Evolutionary conservation across 2,329 filamentous ascomycete genomes (phyloP).

Genomic region (Exophiala alcalophila): DNA sequence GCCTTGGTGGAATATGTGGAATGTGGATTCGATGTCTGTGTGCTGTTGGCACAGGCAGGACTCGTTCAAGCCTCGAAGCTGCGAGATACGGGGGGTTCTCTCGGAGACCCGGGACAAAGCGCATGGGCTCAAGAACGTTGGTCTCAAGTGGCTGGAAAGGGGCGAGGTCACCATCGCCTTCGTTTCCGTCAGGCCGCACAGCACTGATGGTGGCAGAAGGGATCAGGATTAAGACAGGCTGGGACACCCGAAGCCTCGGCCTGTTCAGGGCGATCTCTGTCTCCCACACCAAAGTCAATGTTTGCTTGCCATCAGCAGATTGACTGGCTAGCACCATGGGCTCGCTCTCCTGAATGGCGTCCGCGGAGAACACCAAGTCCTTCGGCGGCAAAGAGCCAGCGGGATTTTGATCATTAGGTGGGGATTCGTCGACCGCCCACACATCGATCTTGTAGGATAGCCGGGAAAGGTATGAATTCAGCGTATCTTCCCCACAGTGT

Average conservation of each 20-base stretch:
- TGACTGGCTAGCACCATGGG: constrained; percentile 46
- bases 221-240: constrained; percentile 54
- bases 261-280: constrained; percentile 43
- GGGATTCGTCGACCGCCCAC: constrained; percentile 38
- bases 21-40: constrained; percentile 54
- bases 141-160: constrained; percentile 55
- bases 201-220: constrained; percentile 42
- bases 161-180: constrained; percentile 52
- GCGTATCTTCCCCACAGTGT: constrained; percentile 46
- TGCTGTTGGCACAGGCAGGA: constrained; percentile 51
- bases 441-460: constrained; percentile 53
- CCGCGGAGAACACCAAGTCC: constrained; percentile 45
- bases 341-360: constrained; percentile 40
- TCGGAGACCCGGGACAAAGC: constrained; percentile 47
- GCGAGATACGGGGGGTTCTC: constrained; percentile 53
- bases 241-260: constrained; percentile 52
- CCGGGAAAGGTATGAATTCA: constrained; percentile 50
- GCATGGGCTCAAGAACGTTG: constrained; percentile 57
- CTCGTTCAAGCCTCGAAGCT: constrained; percentile 56
- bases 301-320: constrained; percentile 40
- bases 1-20: constrained; percentile 50
- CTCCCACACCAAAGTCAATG: constrained; percentile 44
- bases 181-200: constrained; percentile 34
- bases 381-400: constrained; percentile 31
- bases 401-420: constrained; percentile 38